Conservation (phyloP, 768 basidiomycete species). For the Lepiota subincarnata region DNA sequence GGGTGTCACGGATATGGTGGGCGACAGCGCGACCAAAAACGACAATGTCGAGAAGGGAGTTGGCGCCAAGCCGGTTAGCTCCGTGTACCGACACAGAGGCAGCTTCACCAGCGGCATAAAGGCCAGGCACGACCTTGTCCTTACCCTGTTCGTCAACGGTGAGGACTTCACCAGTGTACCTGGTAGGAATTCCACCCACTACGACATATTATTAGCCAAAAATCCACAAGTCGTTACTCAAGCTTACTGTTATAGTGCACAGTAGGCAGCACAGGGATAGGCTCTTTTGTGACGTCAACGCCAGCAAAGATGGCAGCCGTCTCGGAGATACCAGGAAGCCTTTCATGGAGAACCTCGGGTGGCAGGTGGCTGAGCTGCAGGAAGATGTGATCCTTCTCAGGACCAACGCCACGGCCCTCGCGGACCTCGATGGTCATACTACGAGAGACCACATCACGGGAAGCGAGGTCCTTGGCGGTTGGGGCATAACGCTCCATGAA, state of each 20-base stretch:
- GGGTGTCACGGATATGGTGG: slow-evolving; percentile 91
- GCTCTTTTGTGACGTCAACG: slow-evolving; percentile 99
- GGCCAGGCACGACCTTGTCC: slow-evolving; percentile 90
- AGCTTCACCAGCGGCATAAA: slow-evolving; percentile 98
- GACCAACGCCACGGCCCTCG: slow-evolving; percentile 97
- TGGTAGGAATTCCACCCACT: slow-evolving; percentile 99
- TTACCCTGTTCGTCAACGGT: slow-evolving; percentile 86
- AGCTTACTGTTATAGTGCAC: slow-evolving; percentile 97
- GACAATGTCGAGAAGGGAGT: slow-evolving; percentile 97
- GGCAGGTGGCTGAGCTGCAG: slow-evolving; percentile 97
- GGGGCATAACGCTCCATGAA: slow-evolving; percentile 99
- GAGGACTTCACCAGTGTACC: slow-evolving; percentile 95
- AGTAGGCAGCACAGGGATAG: slow-evolving; percentile 96
- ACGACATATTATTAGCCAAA: neutral
- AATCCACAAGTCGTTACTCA: neutral
- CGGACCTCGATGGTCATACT: slow-evolving; percentile 99
- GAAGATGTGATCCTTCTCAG: slow-evolving; percentile 96
- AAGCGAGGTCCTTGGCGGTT: slow-evolving; percentile 98
- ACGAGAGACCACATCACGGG: slow-evolving; percentile 98
- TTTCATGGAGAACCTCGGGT: slow-evolving; percentile 91
- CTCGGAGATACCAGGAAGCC: slow-evolving; percentile 98
- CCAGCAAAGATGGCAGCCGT: slow-evolving; percentile 98
- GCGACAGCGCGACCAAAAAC: slow-evolving; percentile 99
- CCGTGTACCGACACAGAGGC: slow-evolving; percentile 99
- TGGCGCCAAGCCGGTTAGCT: slow-evolving; percentile 98